phyloP scores from a whole-genome alignment of 768 basidiomycete species.

The Rhodosporidiobolus odoratus region DNA sequence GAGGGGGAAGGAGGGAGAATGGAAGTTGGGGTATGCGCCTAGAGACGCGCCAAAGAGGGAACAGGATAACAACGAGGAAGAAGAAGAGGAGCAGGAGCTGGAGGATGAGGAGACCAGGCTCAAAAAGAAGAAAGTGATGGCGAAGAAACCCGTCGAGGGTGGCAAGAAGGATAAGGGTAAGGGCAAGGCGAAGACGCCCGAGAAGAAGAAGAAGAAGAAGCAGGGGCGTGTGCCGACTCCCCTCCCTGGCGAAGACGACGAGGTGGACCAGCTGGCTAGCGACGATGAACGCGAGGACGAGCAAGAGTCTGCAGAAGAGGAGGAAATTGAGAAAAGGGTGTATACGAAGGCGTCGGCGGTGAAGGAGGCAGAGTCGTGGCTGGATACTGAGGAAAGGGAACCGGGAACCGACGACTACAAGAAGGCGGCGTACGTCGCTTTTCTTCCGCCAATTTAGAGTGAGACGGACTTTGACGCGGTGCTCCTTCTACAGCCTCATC shows the following conservation, averaged over 20 bases:
- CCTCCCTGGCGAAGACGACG: not conserved
- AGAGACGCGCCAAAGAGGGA: not conserved
- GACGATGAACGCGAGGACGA: not conserved
- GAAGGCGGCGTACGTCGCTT: constrained; percentile 7
- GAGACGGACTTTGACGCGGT: not conserved
- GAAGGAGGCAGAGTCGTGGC: not conserved
- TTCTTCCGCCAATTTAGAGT: not conserved
- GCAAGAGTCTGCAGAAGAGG: not conserved
- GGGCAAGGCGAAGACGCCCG: not conserved
- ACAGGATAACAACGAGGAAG: not conserved
- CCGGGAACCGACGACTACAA: not conserved
- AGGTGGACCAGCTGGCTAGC: constrained; percentile 14
- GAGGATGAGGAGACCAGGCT: not conserved
- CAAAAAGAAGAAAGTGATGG: not conserved
- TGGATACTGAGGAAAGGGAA: not conserved
- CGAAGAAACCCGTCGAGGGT: not conserved
- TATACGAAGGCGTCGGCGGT: not conserved
- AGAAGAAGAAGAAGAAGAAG: not conserved
- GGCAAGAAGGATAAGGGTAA: not conserved
- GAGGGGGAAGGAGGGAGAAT: not conserved
- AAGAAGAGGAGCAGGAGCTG: not conserved
- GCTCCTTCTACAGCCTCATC: not conserved
- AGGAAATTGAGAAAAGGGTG: not conserved
- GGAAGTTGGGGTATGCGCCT: not conserved
- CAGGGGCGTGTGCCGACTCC: too few relatives aligned